Conservation (phyloP, 192 early-diverging fungal genomes). For the Linnemannia elongata region DNA sequence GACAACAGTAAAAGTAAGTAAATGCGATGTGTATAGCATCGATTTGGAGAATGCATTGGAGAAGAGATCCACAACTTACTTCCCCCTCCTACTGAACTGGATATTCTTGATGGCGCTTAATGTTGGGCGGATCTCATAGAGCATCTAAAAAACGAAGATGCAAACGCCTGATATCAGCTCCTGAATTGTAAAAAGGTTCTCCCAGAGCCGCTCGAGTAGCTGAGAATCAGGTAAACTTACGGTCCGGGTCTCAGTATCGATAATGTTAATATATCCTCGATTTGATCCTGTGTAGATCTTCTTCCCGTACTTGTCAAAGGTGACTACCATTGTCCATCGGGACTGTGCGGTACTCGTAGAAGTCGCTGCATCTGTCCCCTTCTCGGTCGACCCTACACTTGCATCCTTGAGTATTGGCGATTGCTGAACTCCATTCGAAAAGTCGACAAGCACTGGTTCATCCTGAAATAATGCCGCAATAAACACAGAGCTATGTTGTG, state of each 20-base stretch:
- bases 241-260: conserved; percentile 65
- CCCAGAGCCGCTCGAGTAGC: no score
- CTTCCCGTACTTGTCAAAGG: conserved; percentile 60
- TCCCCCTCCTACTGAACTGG: conserved; percentile 74
- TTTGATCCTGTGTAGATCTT: conserved; percentile 75
- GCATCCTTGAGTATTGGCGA: conserved; percentile 20
- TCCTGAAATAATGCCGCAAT: conserved; percentile 66
- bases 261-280: conserved; percentile 74
- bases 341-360: conserved; percentile 11
- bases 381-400: conserved; percentile 6
- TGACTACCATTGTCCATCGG: conserved; percentile 45
- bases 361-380: conserved; percentile 22
- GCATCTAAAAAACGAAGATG: conserved; percentile 14
- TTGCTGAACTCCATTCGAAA: conserved; percentile 53
- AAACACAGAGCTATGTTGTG: conserved; percentile 58
- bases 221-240: conserved; percentile 47
- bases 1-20: not conserved
- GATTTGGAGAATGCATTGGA: no score
- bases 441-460: conserved; percentile 61
- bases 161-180: not conserved
- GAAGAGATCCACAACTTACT: conserved; percentile 58
- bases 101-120: conserved; percentile 70
- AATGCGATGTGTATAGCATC: no score
- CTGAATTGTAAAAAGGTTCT: not conserved
- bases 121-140: conserved; percentile 51